Percentiles rank a stretch among this genome's conserved stretches.
These are phyloP conservation scores for Ustilaginoidea virens DNA, from an alignment of 2,329 filamentous ascomycete genomes.

Conservation along the genomic window DNA sequence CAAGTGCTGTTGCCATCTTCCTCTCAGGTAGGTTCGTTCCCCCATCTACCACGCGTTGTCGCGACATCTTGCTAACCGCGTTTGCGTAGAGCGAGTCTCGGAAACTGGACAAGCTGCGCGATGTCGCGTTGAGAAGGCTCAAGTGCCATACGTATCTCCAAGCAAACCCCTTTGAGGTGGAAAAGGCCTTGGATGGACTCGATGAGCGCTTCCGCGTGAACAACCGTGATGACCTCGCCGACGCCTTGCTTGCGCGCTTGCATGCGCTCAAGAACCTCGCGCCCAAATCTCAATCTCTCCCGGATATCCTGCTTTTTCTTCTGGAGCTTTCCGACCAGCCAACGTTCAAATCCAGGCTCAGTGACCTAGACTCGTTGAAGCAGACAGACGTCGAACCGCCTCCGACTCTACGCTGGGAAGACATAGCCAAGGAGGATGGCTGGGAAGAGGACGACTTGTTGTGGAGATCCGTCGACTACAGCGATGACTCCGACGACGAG, in stretches of 20 bases:
- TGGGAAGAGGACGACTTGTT: conserved; percentile 50
- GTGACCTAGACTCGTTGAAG: conserved; percentile 41
- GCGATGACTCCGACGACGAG: conserved; percentile 46
- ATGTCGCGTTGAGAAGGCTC: conserved; percentile 34
- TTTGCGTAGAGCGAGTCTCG: conserved; percentile 12
- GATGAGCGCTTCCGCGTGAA: conserved; percentile 78
- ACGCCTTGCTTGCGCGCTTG: conserved; percentile 47
- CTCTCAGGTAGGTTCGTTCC: conserved; percentile 33
- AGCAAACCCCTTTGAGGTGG: conserved; percentile 63
- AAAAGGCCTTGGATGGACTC: conserved; percentile 49
- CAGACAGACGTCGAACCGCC: conserved; percentile 23
- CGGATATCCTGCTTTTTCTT: conserved; percentile 66
- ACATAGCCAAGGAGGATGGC: conserved; percentile 63
- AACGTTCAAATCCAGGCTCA: conserved; percentile 49
- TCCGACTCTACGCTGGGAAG: conserved; percentile 55
- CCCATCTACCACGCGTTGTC: too few species aligned
- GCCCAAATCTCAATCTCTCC: conserved; percentile 56
- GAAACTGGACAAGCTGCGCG: conserved; percentile 28
- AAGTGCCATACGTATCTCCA: conserved; percentile 42
- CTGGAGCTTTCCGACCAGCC: conserved; percentile 73
- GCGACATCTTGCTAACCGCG: conserved; percentile 4
- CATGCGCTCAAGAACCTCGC: conserved; percentile 37
- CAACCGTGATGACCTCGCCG: conserved; percentile 64
- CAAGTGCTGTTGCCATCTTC: conserved; percentile 42
- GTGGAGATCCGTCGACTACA: conserved; percentile 58